phyloP scores from a whole-genome alignment of 164 flowering plant species.

The Akebia trifoliata region DNA sequence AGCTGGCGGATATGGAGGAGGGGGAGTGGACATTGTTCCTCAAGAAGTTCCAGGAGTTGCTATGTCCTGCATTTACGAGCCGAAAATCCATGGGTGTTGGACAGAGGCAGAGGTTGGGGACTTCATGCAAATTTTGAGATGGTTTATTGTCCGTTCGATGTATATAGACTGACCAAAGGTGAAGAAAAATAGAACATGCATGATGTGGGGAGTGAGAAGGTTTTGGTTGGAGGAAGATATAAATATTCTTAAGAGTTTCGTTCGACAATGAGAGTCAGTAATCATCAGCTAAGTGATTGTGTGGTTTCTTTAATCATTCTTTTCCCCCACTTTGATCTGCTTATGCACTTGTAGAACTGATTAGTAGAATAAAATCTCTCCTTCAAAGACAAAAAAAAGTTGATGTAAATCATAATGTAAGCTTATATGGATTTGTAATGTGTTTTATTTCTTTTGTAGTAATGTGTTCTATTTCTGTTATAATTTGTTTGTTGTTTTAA shows the following conservation, averaged over 20 bases:
- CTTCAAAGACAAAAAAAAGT: neutral
- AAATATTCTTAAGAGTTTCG: conserved; percentile 13
- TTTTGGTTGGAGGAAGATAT: conserved; percentile 5
- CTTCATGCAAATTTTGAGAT: conserved; percentile 58
- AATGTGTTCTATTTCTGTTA: neutral
- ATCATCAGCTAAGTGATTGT: neutral
- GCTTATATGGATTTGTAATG: neutral
- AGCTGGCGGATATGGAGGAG: conserved; percentile 43
- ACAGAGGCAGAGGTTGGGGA: conserved; percentile 58
- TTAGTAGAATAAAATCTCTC: conserved; percentile 9
- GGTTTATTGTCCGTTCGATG: too few species aligned
- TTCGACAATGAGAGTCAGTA: conserved; percentile 2
- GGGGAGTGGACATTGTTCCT: conserved; percentile 48
- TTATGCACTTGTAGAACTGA: neutral
- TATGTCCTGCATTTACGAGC: conserved; percentile 32
- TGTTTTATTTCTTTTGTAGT: neutral
- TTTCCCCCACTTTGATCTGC: neutral
- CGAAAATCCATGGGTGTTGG: conserved; percentile 24
- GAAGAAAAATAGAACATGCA: conserved; percentile 3
- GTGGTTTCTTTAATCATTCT: neutral
- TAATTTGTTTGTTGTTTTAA: too few species aligned
- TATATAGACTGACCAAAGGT: neutral
- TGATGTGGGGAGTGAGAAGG: conserved; percentile 3
- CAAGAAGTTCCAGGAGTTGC: conserved; percentile 42
- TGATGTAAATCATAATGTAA: conserved; percentile 9